Evolutionary conservation across 345 rosid genomes (phyloP).

Genomic region (Ailanthus altissimus): DNA sequence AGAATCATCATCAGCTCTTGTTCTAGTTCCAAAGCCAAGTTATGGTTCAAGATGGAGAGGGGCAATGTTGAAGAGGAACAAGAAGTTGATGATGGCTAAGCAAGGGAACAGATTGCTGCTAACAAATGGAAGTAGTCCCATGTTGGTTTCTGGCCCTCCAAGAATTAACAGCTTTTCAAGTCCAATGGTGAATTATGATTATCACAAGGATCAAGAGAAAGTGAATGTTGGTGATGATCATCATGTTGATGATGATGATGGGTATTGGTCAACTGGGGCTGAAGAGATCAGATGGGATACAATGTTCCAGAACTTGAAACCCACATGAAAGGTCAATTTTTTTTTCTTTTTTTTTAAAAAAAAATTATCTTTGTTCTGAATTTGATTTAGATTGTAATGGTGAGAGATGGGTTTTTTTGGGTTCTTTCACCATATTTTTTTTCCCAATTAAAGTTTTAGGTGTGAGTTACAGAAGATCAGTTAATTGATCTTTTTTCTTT

Average conservation of each 20-base stretch:
- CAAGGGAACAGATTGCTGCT: slow-evolving; percentile 55
- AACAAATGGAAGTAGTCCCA: slow-evolving; percentile 56
- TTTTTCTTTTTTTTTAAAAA: neutral
- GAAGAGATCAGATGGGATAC: slow-evolving; percentile 89
- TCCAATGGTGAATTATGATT: slow-evolving; percentile 44
- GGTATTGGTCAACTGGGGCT: slow-evolving; percentile 52
- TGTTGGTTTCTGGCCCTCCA: slow-evolving; percentile 30
- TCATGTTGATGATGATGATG: slow-evolving; percentile 28
- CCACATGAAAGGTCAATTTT: slow-evolving; percentile 47
- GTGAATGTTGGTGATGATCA: slow-evolving; percentile 6
- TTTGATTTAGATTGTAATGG: slow-evolving; percentile 33
- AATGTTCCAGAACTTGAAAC: slow-evolving; percentile 91
- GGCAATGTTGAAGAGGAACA: slow-evolving; percentile 67
- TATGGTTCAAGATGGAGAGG: slow-evolving; percentile 57
- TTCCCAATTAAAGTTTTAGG: neutral
- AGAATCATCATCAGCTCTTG: slow-evolving; percentile 47
- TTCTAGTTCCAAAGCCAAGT: slow-evolving; percentile 47
- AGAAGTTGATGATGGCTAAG: slow-evolving; percentile 45
- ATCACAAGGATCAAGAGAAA: slow-evolving; percentile 44
- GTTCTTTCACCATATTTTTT: slow-evolving; percentile 55
- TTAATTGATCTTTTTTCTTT: slow-evolving; percentile 10
- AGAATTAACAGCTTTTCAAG: slow-evolving; percentile 48
- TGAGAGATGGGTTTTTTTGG: slow-evolving; percentile 64
- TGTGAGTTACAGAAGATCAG: slow-evolving; percentile 7
- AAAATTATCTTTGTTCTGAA: neutral